Evolutionary conservation across 2,329 filamentous ascomycete species (phyloP), one percentile per base, ranked within the genome.

Genomic region (Coleophoma eucalyptorum): DNA sequence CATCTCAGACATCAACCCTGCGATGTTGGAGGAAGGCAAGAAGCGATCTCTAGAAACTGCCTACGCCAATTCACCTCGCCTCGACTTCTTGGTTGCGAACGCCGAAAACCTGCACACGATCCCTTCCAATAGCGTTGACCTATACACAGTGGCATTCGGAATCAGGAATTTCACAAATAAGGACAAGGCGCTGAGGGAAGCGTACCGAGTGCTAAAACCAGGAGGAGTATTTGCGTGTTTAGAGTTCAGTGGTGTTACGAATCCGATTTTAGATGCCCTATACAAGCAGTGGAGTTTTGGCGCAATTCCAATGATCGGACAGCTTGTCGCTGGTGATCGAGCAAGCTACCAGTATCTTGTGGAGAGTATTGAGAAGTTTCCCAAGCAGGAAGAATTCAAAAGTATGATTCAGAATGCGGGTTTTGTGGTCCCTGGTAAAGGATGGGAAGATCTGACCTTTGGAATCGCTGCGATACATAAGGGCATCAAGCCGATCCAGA

Each of bases 301-400:
- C 53, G 91, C 90, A 12, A 99, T 99, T 58, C 94, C 94, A 0
- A 70, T 99, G 59, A 97, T 99, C 64, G 95, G 94, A 3, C 93
- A 99, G 72, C 67, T 99, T 54, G 92, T 99, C 15, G 93, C 94
- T 2, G 90, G 90, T 6, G 95, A 99, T 67, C 79, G 93, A 50
- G 93, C 95, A 65, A 96, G 90, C 67, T 99, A 99, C 70, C 94
- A 99, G 76, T 99, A 99, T 71, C 78, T 99, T 10, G 94, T 99
- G 10, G 94, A 99, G 78, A 97, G 92, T 69, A 99, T 99, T 69
- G 92, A 97, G 72, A 77, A 81, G 44, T 97, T 97, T 67, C 95
- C 94, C 0, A 86, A 76, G 59, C 95, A 99, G 74, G 79, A 84
- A 48, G 84, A 90, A 58, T 99, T 96, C 65, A 80, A 86, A 57